Evolutionary conservation across 768 basidiomycete genomes (phyloP).

Genomic region (Russula compacta): DNA sequence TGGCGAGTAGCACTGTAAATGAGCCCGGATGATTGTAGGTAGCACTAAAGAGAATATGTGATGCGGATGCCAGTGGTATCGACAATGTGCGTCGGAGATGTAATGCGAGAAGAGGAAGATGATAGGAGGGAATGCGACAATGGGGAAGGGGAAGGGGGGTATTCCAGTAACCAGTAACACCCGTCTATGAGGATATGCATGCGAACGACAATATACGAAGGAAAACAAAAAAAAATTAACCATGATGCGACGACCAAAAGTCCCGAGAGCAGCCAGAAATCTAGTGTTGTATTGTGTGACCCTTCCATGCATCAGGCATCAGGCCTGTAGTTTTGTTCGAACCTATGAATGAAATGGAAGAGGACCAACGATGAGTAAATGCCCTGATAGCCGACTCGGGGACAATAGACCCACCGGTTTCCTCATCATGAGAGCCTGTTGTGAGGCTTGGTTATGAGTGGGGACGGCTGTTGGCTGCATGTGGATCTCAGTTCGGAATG

Average conservation of each 20-base stretch:
- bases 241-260: conserved; percentile 12
- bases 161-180: conserved; percentile 14
- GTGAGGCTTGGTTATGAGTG: conserved; percentile 20
- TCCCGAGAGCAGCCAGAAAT: conserved; percentile 15
- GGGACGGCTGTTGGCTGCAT: conserved; percentile 20
- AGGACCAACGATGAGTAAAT: neutral
- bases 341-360: neutral
- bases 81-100: conserved; percentile 14
- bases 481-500: neutral
- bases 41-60: conserved; percentile 16
- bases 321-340: conserved; percentile 23
- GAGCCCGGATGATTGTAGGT: conserved; percentile 15
- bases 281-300: conserved; percentile 7
- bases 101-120: conserved; percentile 7
- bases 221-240: conserved; percentile 8
- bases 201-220: conserved; percentile 16
- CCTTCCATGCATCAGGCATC: neutral
- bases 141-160: neutral
- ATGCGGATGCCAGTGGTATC: conserved; percentile 11
- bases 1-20: conserved; percentile 10
- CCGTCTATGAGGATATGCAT: conserved; percentile 19
- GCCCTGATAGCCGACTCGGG: neutral
- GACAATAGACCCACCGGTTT: conserved; percentile 23
- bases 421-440: conserved; percentile 30
- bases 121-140: conserved; percentile 11